phyloP scores from a whole-genome alignment of 202 grass and related monocot species.

The Tripidium arundinaceum region DNA sequence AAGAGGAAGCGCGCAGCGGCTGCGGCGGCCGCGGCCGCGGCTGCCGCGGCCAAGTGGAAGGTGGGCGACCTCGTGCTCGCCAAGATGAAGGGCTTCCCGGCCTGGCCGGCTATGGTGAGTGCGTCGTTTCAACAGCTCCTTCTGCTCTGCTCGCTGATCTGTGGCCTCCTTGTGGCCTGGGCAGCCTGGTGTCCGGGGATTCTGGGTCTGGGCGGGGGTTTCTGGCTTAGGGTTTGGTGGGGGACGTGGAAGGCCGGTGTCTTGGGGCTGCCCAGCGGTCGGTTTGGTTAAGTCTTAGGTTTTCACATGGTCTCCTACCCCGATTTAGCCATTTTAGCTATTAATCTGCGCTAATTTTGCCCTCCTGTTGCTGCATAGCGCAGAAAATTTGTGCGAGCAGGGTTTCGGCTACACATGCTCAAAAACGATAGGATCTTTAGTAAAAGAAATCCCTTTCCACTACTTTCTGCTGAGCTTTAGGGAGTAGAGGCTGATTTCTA shows the following conservation, averaged over 20 bases:
- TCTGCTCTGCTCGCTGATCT: slow-evolving; percentile 24
- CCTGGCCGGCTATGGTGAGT: slow-evolving; percentile 95
- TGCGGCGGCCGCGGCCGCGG: slow-evolving; percentile 43
- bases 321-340: slow-evolving; percentile 18
- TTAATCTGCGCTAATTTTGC: slow-evolving; percentile 22
- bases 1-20: slow-evolving; percentile 63
- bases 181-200: neutral
- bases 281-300: slow-evolving; percentile 9
- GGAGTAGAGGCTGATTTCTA: neutral
- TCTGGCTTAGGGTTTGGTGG: slow-evolving; percentile 24
- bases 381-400: neutral
- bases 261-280: neutral
- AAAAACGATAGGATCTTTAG: slow-evolving; percentile 10
- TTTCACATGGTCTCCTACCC: neutral
- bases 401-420: slow-evolving; percentile 1
- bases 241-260: neutral
- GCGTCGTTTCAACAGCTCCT: neutral
- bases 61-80: slow-evolving; percentile 98
- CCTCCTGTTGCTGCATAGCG: neutral
- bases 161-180: neutral
- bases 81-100: slow-evolving; percentile 99
- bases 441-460: neutral
- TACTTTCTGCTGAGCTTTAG: slow-evolving; percentile 13
- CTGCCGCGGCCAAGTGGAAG: slow-evolving; percentile 83
- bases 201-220: neutral